Evolutionary conservation across 352 stramenopile genomes (phyloP), one percentile per base, ranked within the genome.

Genomic region (Phytopythium aichiense): DNA sequence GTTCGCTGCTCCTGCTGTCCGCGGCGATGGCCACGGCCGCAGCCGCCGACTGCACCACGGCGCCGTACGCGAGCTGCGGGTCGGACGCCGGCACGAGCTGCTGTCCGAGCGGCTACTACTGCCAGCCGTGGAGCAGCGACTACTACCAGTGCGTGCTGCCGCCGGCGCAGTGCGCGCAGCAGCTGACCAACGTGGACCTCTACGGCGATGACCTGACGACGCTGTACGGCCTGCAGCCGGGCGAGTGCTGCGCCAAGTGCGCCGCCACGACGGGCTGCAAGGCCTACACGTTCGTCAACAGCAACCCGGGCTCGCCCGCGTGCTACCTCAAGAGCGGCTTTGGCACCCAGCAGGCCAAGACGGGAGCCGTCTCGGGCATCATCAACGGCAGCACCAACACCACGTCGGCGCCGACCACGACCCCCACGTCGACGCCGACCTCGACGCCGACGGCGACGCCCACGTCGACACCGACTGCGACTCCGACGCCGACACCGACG

Each of bases 201-300:
- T 69, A 69, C 48, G 40, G 69, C 23, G 48, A 73, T 22, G 62
- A 73, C 56, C 62, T 77, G 50, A 61, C 43, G 45, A 66, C 38
- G n/a, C 20, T 72, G 18, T 74, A 73, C 61, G 63, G 61, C 5
- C 20, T 77, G 15, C 56, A 67, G 18, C 70, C 70, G 12, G 42
- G 49, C n/a, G 56, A 61, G 0, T 81, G 73, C 70, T 82, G 73
- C 59, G 46, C 23, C 7, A 12, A 61, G 25, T 82, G 73, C 33
- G 42, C 60, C 6, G 40, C 61, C 13, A 77, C 68, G 9, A 7
- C 37, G 1, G 68, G 61, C 9, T 82, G 73, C 56, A 46, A 40
- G 43, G 71, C 67, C 25, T 81, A 76, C 67, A 75, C 73, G 23
- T 81, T 74, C 65, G 58, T 77, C 18, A 81, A 81, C 71, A 67